Base-by-base conservation (phyloP, 192 early-diverging fungal genomes). In the Coemansia sp. region DNA sequence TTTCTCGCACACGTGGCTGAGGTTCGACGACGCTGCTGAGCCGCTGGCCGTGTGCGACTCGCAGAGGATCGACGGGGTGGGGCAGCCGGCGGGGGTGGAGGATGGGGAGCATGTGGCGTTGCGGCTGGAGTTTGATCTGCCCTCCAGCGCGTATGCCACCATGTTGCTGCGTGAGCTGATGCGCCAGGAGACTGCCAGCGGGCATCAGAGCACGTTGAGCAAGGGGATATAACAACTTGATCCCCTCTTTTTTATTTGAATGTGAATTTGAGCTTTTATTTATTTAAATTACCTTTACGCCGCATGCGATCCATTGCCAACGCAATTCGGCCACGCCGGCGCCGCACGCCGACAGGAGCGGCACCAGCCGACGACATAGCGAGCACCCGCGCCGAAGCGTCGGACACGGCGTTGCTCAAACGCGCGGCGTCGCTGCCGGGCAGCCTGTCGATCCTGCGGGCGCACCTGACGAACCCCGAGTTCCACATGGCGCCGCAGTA, bases 161-260 rank as follows among this genome's bases (percentile, higher is more conserved):
- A 97, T 99, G 94, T 86, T 89, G n/a, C 71, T 99, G 54, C 83
- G 95, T 17, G 97, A 99, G 69, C 71, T 96, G 19, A 87, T 88
- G 67, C 82, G 85, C 41, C 59, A 80, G 46, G 83, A 86, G 37
- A 88, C 88, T 10, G 81, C 84, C 8, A 56, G 83, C 2, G 77
- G 67, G 2, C 74, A 77, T 57, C 85, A 89, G 70, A 47, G 62
- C 10, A 56, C 47, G 38, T 46, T 78, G 38, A 81, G 79, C 53
- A 40, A 42, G 18, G 25, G 38, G 21, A 41, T 21, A 5, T 17
- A 17, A 33, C 6, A 34, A 7, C 38, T 5, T 38, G 4, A 7
- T 18, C 3, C 34, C 22, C 21, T 24, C 18, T 13, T 13, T 25
- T 22, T 27, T 50, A 8, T 22, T 44, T 53, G 27, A 50, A 21